These are phyloP conservation scores for Pelargonium australe DNA, from an alignment of 441 rosid genomes.

Conservation along the genomic window DNA sequence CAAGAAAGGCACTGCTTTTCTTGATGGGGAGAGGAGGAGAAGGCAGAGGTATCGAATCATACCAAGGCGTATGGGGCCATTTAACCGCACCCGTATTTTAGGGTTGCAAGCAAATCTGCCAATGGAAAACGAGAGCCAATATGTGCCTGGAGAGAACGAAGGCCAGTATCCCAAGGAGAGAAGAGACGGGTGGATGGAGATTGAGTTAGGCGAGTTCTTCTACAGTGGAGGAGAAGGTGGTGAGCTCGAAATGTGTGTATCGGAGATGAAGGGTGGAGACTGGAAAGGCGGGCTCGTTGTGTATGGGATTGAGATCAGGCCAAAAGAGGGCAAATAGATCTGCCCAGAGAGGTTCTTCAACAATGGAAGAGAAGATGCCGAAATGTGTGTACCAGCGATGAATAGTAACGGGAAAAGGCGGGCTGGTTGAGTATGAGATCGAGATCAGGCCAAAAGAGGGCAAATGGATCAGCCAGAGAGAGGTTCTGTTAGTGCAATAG, in stretches of 20 bases:
- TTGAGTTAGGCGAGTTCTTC: constrained; percentile 41
- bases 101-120: constrained; percentile 6
- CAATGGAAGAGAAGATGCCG: constrained; percentile 24
- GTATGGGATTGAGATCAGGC: constrained; percentile 54
- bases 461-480: neutral
- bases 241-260: constrained; percentile 35
- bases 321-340: constrained; percentile 17
- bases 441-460: constrained; percentile 44
- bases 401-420: constrained; percentile 33
- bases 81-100: neutral
- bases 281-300: constrained; percentile 41
- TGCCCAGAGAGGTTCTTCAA: constrained; percentile 15
- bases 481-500: no score
- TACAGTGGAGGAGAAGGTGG: constrained; percentile 23
- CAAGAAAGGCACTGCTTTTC: constrained; percentile 14
- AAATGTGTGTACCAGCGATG: constrained; percentile 32
- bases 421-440: constrained; percentile 40
- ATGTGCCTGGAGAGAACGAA: neutral
- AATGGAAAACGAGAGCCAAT: neutral
- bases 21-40: constrained; percentile 14
- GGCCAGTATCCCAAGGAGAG: constrained; percentile 20
- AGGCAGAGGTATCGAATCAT: neutral
- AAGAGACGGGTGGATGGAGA: constrained; percentile 43
- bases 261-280: constrained; percentile 21
- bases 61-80: constrained; percentile 2